phyloP scores from a whole-genome alignment of 345 rosid species.

The Cardiospermum halicacabum region DNA sequence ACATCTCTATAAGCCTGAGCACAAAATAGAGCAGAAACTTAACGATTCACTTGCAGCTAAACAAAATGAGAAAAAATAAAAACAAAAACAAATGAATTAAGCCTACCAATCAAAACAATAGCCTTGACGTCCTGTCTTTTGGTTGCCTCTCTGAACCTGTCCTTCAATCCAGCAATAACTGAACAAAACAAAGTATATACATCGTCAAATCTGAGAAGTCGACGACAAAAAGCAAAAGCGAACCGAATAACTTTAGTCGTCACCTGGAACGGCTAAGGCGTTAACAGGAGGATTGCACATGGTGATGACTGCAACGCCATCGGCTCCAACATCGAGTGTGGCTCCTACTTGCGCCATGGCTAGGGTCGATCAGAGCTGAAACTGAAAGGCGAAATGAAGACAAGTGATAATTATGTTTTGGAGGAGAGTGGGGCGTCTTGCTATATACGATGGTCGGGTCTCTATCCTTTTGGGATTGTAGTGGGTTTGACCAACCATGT shows the following conservation, averaged over 20 bases:
- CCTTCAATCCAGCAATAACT: conserved; percentile 75
- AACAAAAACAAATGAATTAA: no score
- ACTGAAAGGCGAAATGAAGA: background rate
- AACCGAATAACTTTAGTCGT: no score
- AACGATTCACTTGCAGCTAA: no score
- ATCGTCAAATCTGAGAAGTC: background rate
- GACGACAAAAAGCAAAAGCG: background rate
- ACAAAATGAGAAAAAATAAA: no score
- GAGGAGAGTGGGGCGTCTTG: no score
- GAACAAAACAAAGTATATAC: conserved; percentile 5
- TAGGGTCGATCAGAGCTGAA: background rate
- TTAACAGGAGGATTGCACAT: conserved; percentile 94
- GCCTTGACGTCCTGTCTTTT: conserved; percentile 76
- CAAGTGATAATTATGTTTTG: no score
- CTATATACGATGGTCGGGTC: no score
- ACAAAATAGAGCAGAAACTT: no score
- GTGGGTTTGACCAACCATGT: no score
- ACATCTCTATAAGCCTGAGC: no score
- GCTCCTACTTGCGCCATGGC: conserved; percentile 56
- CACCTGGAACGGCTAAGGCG: conserved; percentile 73
- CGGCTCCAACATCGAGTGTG: conserved; percentile 69
- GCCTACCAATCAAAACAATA: conserved; percentile 69
- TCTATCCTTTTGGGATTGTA: no score
- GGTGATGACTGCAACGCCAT: conserved; percentile 86
- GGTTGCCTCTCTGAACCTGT: conserved; percentile 66